Evolutionary conservation across 305 asterid genomes (phyloP), one percentile per base, ranked within the genome.

Genomic region (Salvia sclarea): DNA sequence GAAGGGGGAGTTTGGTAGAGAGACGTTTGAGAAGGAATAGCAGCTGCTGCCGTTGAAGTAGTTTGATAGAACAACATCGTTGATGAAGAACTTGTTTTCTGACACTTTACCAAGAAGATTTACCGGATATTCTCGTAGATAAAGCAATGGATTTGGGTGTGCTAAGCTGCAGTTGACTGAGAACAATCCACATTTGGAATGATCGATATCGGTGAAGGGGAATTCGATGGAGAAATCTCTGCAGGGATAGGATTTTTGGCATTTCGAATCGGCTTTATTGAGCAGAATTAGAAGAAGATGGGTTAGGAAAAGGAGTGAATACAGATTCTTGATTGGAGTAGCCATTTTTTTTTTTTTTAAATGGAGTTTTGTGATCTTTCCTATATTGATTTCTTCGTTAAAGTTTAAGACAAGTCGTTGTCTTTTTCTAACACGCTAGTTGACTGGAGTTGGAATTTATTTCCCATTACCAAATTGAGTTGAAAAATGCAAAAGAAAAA

Each of bases 191-290:
- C 77, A 78, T 22, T 35, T 7, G 38, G 68, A 69, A 2, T 59
- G 48, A 33, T 0, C 8, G 0, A 0, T 2, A 40, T 28, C 3
- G 8, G 75, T 8, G 50, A 78, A 58, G 33, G 82, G 79, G 8
- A 66, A 78, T 28, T 70, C 37, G 37, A 74, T 61, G 37, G 61
- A 0, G 12, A 72, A 50, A 66, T 54, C 1, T 30, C 69, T 66
- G 68, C 79, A 78, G n/a, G 0, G 21, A 62, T 70, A 74, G 5
- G 71, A 65, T 31, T 30, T 43, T 1, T 30, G 72, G 45, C 79
- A 74, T 2, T 70, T 55, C 33, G 79, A 66, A 17, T 66, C 9
- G 33, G 43, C 76, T 25, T 12, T n/a, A n/a, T n/a, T 30, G 37
- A 70, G 41, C 10, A 37, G 8, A n/a, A n/a, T n/a, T n/a, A n/a